Percentiles rank a stretch among this genome's conserved stretches.
Conservation (phyloP, 2,329 filamentous ascomycete species). For the Nigrospora osmanthi region DNA sequence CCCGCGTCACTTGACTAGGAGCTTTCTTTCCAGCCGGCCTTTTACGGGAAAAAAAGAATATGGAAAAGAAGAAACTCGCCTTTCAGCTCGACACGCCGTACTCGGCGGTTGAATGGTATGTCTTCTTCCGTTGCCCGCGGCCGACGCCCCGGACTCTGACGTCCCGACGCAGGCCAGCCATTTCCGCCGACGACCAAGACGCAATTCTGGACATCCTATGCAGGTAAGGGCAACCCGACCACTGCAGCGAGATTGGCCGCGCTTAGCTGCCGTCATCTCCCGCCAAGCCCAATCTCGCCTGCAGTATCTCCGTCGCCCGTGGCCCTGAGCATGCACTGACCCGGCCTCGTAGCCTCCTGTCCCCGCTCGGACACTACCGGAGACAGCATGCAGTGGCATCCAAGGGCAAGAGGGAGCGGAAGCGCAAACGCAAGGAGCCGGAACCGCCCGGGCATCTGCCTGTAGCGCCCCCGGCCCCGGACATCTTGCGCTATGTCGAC, state of each 20-base stretch:
- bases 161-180: constrained; percentile 44
- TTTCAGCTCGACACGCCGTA: constrained; percentile 62
- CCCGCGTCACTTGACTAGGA: too few relatives aligned
- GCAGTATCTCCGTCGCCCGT: too few relatives aligned
- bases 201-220: constrained; percentile 59
- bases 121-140: not conserved
- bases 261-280: too few relatives aligned
- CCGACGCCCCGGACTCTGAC: too few relatives aligned
- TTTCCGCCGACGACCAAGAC: constrained; percentile 51
- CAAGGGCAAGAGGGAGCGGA: constrained; percentile 52
- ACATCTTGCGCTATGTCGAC: constrained; percentile 49
- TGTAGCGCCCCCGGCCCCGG: constrained; percentile 32
- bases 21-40: too few relatives aligned
- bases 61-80: constrained; percentile 51
- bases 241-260: too few relatives aligned
- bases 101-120: constrained; percentile 51
- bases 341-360: constrained; percentile 42
- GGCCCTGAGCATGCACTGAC: constrained; percentile 5
- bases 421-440: constrained; percentile 35
- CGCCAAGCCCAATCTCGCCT: too few relatives aligned
- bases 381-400: constrained; percentile 45
- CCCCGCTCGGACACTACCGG: constrained; percentile 57
- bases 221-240: constrained; percentile 39
- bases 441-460: constrained; percentile 6
- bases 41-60: constrained; percentile 9